Evolutionary conservation across 257 asterid genomes (phyloP).

Genomic region (Echium plantagineum): DNA sequence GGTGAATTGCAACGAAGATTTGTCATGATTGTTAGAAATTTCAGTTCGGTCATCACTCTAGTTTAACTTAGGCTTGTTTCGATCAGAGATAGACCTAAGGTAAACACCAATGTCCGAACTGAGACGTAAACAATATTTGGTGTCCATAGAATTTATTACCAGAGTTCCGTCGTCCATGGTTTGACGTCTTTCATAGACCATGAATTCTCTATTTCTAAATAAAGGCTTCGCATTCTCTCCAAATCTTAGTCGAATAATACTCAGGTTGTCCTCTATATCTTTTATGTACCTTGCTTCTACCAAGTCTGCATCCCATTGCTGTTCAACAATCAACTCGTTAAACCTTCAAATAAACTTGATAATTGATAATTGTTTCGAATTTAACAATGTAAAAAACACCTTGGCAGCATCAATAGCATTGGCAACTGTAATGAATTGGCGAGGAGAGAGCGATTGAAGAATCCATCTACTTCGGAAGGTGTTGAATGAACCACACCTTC

Average conservation of each 20-base stretch:
- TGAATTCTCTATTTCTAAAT: conserved; percentile 85
- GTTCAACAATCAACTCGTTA: background rate
- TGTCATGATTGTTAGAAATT: too few relatives aligned
- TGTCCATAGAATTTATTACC: conserved; percentile 22
- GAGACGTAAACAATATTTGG: too few relatives aligned
- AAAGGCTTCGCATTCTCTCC: conserved; percentile 79
- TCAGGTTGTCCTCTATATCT: conserved; percentile 65
- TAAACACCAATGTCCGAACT: too few relatives aligned
- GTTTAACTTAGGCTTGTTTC: too few relatives aligned
- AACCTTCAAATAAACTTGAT: background rate
- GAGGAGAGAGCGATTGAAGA: conserved; percentile 57
- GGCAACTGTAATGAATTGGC: conserved; percentile 70
- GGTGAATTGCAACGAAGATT: too few relatives aligned
- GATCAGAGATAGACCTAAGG: too few relatives aligned
- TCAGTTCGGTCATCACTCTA: too few relatives aligned
- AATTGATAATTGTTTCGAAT: too few relatives aligned
- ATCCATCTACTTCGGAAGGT: conserved; percentile 76
- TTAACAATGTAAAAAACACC: too few relatives aligned
- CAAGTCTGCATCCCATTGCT: conserved; percentile 87
- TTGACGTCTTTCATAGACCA: conserved; percentile 81
- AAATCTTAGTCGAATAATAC: conserved; percentile 63
- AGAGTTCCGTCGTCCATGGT: conserved; percentile 91
- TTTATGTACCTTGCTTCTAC: conserved; percentile 73
- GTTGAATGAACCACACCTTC: conserved; percentile 65
- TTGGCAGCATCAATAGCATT: conserved; percentile 91